These are phyloP conservation scores for Populus hybrid DNA, from an alignment of 441 rosid genomes.

Conservation along the genomic window DNA sequence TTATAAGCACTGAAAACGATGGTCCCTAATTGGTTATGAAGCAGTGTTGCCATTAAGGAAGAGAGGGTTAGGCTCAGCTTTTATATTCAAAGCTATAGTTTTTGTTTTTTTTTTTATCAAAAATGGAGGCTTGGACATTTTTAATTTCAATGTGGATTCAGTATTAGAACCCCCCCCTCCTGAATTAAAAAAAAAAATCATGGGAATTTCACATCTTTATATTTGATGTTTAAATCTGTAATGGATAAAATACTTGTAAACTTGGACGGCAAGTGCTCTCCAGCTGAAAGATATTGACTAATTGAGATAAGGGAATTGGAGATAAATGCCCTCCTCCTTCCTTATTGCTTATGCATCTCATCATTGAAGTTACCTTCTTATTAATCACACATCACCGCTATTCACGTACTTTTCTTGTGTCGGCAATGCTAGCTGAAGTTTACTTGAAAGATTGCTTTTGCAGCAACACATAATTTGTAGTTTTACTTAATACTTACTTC, in stretches of 20 bases:
- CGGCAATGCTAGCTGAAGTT: background rate
- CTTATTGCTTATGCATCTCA: background rate
- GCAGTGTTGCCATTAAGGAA: background rate
- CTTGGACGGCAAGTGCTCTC: background rate
- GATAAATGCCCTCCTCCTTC: background rate
- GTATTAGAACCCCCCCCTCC: no score
- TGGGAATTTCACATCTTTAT: background rate
- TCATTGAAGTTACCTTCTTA: background rate
- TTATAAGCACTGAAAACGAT: background rate
- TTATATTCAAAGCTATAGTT: background rate
- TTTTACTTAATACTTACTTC: background rate
- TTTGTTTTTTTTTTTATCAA: background rate
- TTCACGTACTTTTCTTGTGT: background rate
- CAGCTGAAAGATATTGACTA: background rate
- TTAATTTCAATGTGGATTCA: background rate
- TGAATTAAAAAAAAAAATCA: no score
- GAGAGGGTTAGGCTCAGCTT: background rate
- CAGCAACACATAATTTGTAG: background rate
- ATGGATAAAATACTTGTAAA: background rate
- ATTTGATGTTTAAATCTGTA: background rate
- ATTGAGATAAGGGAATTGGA: background rate
- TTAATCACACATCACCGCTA: background rate
- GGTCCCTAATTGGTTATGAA: background rate
- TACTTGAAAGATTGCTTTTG: background rate
- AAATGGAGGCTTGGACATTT: background rate